These are phyloP conservation scores for Linnemannia elongata DNA, from an alignment of 192 early-diverging fungal species.

Conservation along the genomic window DNA sequence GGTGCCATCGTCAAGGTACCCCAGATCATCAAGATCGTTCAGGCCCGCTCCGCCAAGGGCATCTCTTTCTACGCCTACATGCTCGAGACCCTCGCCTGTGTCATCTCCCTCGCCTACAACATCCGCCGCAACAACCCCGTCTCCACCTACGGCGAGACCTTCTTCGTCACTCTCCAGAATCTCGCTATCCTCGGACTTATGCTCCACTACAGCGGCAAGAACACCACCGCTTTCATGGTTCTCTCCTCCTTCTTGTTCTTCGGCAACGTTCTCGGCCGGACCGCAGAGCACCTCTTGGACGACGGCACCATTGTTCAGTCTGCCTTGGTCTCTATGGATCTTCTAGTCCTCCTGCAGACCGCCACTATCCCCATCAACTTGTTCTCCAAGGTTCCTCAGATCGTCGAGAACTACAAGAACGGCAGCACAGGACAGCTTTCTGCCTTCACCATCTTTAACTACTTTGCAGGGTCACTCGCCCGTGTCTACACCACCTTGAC, in stretches of 20 bases:
- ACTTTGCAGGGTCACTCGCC: slow-evolving; percentile 88
- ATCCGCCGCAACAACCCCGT: slow-evolving; percentile 86
- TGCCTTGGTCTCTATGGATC: slow-evolving; percentile 63
- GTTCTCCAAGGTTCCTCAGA: slow-evolving; percentile 91
- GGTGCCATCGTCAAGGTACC: slow-evolving; percentile 96
- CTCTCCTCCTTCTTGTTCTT: slow-evolving; percentile 57
- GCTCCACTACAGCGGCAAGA: slow-evolving; percentile 67
- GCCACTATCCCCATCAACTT: slow-evolving; percentile 84
- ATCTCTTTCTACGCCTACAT: slow-evolving; percentile 85
- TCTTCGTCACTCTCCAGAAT: slow-evolving; percentile 91
- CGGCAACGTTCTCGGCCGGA: slow-evolving; percentile 34
- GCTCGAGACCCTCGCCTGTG: slow-evolving; percentile 86
- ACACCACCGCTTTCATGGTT: slow-evolving; percentile 56
- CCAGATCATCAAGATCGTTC: slow-evolving; percentile 93
- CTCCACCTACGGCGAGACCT: slow-evolving; percentile 87
- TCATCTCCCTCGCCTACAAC: slow-evolving; percentile 90
- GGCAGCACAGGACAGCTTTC: slow-evolving; percentile 92
- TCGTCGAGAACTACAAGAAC: slow-evolving; percentile 85
- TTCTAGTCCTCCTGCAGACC: slow-evolving; percentile 79
- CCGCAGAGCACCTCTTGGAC: slow-evolving; percentile 26
- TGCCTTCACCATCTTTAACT: slow-evolving; percentile 90
- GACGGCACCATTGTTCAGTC: slow-evolving; percentile 61
- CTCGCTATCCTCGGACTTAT: slow-evolving; percentile 80
- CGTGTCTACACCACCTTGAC: slow-evolving; percentile 93
- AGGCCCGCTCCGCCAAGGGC: slow-evolving; percentile 78